Evolutionary conservation across 805 yeast species (phyloP).

Genomic region (Ogataea allantospora): DNA sequence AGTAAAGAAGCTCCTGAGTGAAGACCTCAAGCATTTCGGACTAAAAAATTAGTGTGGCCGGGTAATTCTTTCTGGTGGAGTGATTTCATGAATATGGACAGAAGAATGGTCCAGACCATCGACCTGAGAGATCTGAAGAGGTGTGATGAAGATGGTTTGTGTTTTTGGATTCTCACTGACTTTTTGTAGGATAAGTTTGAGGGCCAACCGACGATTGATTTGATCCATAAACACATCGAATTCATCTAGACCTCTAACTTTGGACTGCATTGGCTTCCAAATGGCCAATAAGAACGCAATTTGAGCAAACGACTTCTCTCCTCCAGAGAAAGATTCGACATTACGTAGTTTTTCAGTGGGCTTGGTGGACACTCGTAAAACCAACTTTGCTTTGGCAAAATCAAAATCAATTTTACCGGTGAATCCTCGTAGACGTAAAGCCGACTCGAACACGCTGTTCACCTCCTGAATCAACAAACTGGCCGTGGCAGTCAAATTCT

Average conservation of each 20-base stretch:
- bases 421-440: conserved; percentile 67
- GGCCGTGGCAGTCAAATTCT: conserved; percentile 41
- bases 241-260: conserved; percentile 89
- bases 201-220: conserved; percentile 77
- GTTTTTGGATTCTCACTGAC: conserved; percentile 61
- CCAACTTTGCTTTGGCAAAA: conserved; percentile 46
- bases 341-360: conserved; percentile 58
- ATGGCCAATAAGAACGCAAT: conserved; percentile 82
- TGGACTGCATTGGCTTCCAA: conserved; percentile 90
- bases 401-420: conserved; percentile 71
- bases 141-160: conserved; percentile 91
- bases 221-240: conserved; percentile 98
- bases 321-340: conserved; percentile 88
- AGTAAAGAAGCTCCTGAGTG: conserved; percentile 9
- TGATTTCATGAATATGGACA: conserved; percentile 64
- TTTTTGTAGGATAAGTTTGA: conserved; percentile 68
- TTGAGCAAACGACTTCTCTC: conserved; percentile 94
- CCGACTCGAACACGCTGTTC: conserved; percentile 54
- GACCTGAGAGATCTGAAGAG: conserved; percentile 79
- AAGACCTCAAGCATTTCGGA: conserved; percentile 3
- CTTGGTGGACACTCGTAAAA: conserved; percentile 60
- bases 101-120: conserved; percentile 53
- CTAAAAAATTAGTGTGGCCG: conserved; percentile 9
- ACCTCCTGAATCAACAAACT: conserved; percentile 46
- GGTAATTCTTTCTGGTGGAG: conserved; percentile 33